Evolutionary conservation across 345 rosid species (phyloP).

Genomic region (Brassica rapa): DNA sequence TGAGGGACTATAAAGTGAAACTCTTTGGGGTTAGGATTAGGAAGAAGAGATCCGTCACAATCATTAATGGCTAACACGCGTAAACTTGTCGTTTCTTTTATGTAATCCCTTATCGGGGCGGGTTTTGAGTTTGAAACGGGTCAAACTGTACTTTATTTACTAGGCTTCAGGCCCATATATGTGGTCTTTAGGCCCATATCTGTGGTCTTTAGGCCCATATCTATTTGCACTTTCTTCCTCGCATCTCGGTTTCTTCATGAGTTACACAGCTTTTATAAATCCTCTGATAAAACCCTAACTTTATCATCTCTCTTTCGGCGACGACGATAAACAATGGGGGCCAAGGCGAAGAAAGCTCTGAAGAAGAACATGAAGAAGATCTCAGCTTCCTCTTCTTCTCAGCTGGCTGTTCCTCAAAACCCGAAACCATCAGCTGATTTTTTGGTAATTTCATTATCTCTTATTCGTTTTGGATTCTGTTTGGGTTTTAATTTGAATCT

Average conservation of each 20-base stretch:
- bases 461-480: not conserved
- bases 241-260: not conserved
- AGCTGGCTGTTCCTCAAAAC: constrained; percentile 30
- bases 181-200: not conserved
- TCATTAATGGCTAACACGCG: constrained; percentile 62
- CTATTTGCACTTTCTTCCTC: not conserved
- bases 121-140: constrained; percentile 24
- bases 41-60: constrained; percentile 42
- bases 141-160: not conserved
- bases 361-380: constrained; percentile 65
- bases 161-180: not conserved
- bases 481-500: not conserved
- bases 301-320: not conserved
- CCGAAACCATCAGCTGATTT: constrained; percentile 59
- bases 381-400: constrained; percentile 34
- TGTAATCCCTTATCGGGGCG: not conserved
- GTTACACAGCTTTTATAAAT: not conserved
- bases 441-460: constrained; percentile 50
- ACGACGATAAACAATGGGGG: constrained; percentile 51
- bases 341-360: constrained; percentile 68
- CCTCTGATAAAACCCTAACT: constrained; percentile 35
- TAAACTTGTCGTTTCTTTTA: constrained; percentile 46
- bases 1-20: constrained; percentile 23
- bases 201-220: not conserved
- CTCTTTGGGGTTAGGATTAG: not conserved